phyloP scores from a whole-genome alignment of 2,329 filamentous ascomycete genomes.

The Pseudogymnoascus sp. region DNA sequence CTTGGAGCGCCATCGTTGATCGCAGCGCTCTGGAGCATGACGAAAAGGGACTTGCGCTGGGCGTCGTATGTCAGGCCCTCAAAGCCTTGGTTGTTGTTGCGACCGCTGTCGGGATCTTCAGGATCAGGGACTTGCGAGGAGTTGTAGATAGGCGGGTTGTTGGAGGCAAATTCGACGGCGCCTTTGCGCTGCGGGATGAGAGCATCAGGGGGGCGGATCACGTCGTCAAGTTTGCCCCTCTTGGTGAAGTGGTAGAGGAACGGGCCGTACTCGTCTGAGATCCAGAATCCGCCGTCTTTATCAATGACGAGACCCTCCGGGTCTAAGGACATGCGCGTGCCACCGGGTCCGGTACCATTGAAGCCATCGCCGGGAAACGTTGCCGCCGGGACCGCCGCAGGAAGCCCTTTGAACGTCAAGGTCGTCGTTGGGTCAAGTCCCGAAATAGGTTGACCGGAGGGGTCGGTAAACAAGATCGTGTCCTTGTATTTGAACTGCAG shows the following conservation, averaged over 20 bases:
- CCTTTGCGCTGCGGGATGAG: conserved; percentile 56
- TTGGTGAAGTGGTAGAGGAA: conserved; percentile 58
- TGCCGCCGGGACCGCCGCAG: conserved; percentile 48
- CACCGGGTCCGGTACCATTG: conserved; percentile 50
- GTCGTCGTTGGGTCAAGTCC: conserved; percentile 52
- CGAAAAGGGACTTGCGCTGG: conserved; percentile 55
- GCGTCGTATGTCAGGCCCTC: conserved; percentile 57
- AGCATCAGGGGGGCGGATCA: conserved; percentile 56
- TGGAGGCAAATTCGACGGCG: conserved; percentile 51
- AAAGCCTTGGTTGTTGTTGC: conserved; percentile 67
- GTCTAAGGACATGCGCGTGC: conserved; percentile 52
- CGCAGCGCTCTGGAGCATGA: conserved; percentile 56
- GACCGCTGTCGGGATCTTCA: conserved; percentile 49
- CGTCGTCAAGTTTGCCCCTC: conserved; percentile 49
- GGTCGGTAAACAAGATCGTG: conserved; percentile 55
- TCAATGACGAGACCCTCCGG: conserved; percentile 57
- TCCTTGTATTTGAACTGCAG: conserved; percentile 54
- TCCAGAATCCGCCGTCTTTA: conserved; percentile 54
- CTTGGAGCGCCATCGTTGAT: conserved; percentile 52
- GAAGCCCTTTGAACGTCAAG: conserved; percentile 48
- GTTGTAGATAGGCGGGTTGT: conserved; percentile 54
- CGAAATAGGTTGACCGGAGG: conserved; percentile 51
- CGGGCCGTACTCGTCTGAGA: conserved; percentile 62
- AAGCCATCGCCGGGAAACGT: conserved; percentile 61
- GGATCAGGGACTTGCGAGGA: conserved; percentile 36